phyloP scores from a whole-genome alignment of 768 basidiomycete species.

The Tulasnella sp. region DNA sequence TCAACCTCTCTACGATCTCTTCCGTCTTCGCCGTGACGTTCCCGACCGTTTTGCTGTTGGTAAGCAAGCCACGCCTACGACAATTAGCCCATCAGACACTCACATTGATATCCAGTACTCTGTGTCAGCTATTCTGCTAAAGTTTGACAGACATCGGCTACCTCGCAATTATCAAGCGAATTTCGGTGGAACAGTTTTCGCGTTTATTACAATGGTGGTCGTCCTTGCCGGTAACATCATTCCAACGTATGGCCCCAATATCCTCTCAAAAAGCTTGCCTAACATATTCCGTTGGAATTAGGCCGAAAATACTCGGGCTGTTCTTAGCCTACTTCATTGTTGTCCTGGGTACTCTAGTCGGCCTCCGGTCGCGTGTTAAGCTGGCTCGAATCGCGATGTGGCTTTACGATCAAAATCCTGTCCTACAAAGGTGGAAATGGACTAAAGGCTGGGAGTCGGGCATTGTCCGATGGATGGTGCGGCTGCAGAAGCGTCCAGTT shows the following conservation, averaged over 20 bases:
- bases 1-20: conserved; percentile 41
- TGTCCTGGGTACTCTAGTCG: conserved; percentile 36
- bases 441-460: conserved; percentile 34
- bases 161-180: conserved; percentile 33
- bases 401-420: conserved; percentile 46
- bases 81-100: background rate
- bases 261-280: background rate
- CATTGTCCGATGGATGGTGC: conserved; percentile 36
- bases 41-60: conserved; percentile 8
- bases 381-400: conserved; percentile 46
- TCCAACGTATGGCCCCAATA: conserved; percentile 29
- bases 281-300: background rate
- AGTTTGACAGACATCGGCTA: conserved; percentile 53
- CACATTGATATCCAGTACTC: conserved; percentile 56
- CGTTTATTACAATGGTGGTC: conserved; percentile 32
- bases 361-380: conserved; percentile 43
- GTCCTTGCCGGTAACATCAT: conserved; percentile 51
- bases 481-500: conserved; percentile 40
- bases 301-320: conserved; percentile 24
- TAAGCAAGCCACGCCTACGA: background rate
- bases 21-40: conserved; percentile 19
- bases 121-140: conserved; percentile 44
- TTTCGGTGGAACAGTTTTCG: conserved; percentile 31
- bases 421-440: conserved; percentile 30
- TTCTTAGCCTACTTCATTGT: conserved; percentile 51